Evolutionary conservation across 768 basidiomycete species (phyloP).

Genomic region (Suillus luteus): DNA sequence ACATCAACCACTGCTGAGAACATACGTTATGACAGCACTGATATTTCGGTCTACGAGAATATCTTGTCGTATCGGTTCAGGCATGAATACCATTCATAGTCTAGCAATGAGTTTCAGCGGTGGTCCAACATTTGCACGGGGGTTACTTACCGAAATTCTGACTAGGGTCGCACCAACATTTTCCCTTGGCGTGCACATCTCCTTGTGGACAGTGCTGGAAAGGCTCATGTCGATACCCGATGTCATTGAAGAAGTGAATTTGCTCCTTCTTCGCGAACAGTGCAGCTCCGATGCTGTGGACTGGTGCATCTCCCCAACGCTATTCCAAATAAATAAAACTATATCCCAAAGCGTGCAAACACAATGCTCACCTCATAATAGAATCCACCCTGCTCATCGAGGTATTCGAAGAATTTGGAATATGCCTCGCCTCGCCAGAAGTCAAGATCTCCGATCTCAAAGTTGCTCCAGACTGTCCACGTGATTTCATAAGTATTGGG

Average conservation of each 20-base stretch:
- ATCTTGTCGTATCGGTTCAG: slow-evolving; percentile 71
- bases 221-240: slow-evolving; percentile 80
- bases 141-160: slow-evolving; percentile 64
- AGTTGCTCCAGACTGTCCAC: slow-evolving; percentile 65
- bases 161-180: slow-evolving; percentile 71
- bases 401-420: slow-evolving; percentile 76
- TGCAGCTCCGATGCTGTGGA: slow-evolving; percentile 82
- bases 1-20: too few relatives aligned
- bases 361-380: slow-evolving; percentile 76
- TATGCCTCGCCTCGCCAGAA: slow-evolving; percentile 89
- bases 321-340: slow-evolving; percentile 24
- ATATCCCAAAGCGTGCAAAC: neutral
- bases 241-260: slow-evolving; percentile 82
- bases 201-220: slow-evolving; percentile 78
- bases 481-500: neutral
- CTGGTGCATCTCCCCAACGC: slow-evolving; percentile 87
- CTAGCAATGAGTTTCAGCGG: slow-evolving; percentile 38
- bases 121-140: neutral
- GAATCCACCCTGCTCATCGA: slow-evolving; percentile 84
- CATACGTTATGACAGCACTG: neutral
- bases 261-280: slow-evolving; percentile 74
- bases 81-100: slow-evolving; percentile 89
- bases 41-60: slow-evolving; percentile 37
- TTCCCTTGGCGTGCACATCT: slow-evolving; percentile 54
- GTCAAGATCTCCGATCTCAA: slow-evolving; percentile 87